Conservation (phyloP, 345 rosid genomes). For the Corchorus capsularis region DNA sequence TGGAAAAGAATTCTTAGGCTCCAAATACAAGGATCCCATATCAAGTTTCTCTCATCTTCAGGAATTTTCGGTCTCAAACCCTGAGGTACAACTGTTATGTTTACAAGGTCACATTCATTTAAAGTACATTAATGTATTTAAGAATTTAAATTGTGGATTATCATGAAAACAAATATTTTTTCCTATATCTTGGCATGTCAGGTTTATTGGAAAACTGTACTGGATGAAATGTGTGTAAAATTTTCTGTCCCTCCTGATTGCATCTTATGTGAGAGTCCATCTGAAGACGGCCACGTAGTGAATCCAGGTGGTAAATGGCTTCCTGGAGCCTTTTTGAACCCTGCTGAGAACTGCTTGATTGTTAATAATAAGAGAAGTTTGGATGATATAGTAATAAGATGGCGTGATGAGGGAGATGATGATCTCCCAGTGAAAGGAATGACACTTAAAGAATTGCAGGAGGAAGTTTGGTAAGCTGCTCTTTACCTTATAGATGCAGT, state of each 20-base stretch:
- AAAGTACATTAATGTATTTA: neutral
- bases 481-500: slow-evolving; percentile 14
- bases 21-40: slow-evolving; percentile 66
- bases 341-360: slow-evolving; percentile 73
- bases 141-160: neutral
- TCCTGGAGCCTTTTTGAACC: slow-evolving; percentile 80
- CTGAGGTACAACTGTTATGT: slow-evolving; percentile 58
- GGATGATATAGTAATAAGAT: slow-evolving; percentile 63
- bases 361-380: slow-evolving; percentile 49
- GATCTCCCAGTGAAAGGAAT: slow-evolving; percentile 60
- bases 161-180: slow-evolving; percentile 5
- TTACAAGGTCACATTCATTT: slow-evolving; percentile 6
- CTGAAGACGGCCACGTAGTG: slow-evolving; percentile 27
- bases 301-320: slow-evolving; percentile 92
- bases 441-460: slow-evolving; percentile 72
- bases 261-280: slow-evolving; percentile 45
- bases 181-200: slow-evolving; percentile 28
- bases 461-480: slow-evolving; percentile 81
- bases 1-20: slow-evolving; percentile 76
- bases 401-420: slow-evolving; percentile 89
- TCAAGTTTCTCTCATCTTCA: slow-evolving; percentile 85
- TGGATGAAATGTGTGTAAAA: slow-evolving; percentile 62
- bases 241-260: slow-evolving; percentile 70
- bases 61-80: slow-evolving; percentile 78
- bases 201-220: slow-evolving; percentile 83